A percentile compares a stretch with the other conserved stretches of the same genome.
Evolutionary conservation across 164 flowering plant species (phyloP).

Genomic region (Buxus sempervirens): DNA sequence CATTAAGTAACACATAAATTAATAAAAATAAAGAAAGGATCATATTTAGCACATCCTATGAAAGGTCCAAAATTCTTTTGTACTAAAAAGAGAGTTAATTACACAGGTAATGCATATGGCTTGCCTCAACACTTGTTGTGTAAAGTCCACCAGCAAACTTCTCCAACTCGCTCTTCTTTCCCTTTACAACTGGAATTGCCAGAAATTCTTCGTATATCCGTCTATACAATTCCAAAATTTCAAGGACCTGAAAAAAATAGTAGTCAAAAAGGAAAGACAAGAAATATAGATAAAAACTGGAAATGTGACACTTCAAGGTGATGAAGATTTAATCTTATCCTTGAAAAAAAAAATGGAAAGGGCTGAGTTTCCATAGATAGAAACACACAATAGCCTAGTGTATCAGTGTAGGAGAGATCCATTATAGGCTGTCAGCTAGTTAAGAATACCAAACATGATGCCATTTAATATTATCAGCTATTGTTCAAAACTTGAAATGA

Average conservation of each 20-base stretch:
- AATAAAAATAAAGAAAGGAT: neutral
- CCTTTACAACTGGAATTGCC: conserved; percentile 91
- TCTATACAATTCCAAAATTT: conserved; percentile 87
- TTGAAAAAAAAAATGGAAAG: neutral
- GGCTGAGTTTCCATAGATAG: neutral
- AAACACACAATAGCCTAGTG: neutral
- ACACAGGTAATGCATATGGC: conserved; percentile 16
- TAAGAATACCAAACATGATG: neutral
- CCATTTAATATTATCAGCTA: neutral
- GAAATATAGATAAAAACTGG: too few relatives aligned
- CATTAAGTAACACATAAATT: neutral
- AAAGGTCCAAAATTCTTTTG: neutral
- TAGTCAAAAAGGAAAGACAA: neutral
- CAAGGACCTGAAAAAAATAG: conserved; percentile 61
- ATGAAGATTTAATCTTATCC: neutral
- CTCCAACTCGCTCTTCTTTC: conserved; percentile 89
- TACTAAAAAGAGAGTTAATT: neutral
- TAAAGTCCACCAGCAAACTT: conserved; percentile 99
- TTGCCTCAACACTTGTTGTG: conserved; percentile 98
- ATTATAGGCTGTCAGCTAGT: neutral
- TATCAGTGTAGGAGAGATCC: neutral
- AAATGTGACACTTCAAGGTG: neutral
- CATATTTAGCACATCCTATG: neutral
- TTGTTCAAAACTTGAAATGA: too few relatives aligned
- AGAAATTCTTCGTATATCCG: conserved; percentile 87